phyloP scores from a whole-genome alignment of 1,139 yeast genomes.

The Hyphopichia khmerensis region DNA sequence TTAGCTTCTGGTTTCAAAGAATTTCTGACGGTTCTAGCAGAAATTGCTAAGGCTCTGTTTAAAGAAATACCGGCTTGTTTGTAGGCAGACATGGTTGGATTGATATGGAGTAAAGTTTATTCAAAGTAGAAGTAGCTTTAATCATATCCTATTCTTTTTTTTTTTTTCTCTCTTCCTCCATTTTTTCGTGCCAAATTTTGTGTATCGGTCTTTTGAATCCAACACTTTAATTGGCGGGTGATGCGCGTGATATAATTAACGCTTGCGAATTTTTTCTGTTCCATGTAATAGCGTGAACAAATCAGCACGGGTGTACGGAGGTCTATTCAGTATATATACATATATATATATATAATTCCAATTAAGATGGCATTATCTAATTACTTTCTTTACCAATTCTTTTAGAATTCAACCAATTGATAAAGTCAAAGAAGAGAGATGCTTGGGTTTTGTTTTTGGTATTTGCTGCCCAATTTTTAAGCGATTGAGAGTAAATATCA shows the following conservation, averaged over 20 bases:
- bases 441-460: conserved; percentile 53
- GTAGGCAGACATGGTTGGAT: conserved; percentile 62
- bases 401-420: conserved; percentile 71
- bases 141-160: background rate
- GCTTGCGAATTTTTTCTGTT: background rate
- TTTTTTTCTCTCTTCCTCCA: background rate
- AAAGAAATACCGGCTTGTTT: conserved; percentile 85
- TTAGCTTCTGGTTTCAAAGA: conserved; percentile 88
- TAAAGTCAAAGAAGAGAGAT: conserved; percentile 69
- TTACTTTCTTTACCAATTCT: conserved; percentile 12
- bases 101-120: background rate
- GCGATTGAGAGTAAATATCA: conserved; percentile 54
- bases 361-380: background rate
- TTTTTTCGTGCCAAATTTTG: no score
- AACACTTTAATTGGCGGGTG: background rate
- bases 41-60: conserved; percentile 88
- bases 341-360: no score
- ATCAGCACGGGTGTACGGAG: background rate
- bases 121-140: no score
- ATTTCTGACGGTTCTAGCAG: conserved; percentile 86
- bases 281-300: no score
- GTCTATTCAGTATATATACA: background rate
- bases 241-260: conserved; percentile 4
- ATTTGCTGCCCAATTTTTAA: conserved; percentile 61
- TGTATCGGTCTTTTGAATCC: background rate